These are phyloP conservation scores for Fraxinus greggii DNA, from an alignment of 305 asterid genomes.

Conservation along the genomic window DNA sequence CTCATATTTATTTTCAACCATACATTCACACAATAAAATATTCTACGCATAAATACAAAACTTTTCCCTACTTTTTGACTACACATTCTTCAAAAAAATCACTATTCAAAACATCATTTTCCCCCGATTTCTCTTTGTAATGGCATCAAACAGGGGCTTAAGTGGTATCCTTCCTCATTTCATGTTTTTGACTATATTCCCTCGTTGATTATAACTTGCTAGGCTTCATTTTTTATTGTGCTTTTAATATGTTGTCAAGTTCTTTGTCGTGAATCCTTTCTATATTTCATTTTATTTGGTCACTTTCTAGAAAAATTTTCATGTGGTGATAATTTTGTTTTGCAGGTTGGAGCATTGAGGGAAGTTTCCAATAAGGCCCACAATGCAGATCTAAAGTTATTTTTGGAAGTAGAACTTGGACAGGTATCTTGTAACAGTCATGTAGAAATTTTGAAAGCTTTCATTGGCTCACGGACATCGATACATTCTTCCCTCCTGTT, in stretches of 20 bases:
- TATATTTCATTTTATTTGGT: conserved; percentile 6
- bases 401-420: conserved; percentile 60
- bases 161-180: neutral
- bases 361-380: conserved; percentile 55
- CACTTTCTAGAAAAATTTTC: conserved; percentile 3
- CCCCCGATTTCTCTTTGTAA: neutral
- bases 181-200: conserved; percentile 1
- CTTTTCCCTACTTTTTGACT: neutral
- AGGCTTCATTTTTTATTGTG: neutral
- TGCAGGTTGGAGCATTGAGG: conserved; percentile 68
- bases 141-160: neutral
- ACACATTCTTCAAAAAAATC: neutral
- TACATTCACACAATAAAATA: neutral
- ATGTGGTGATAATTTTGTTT: conserved; percentile 9
- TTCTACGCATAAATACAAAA: neutral
- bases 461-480: neutral
- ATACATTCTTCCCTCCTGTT: conserved; percentile 6
- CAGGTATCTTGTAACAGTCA: conserved; percentile 31
- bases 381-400: conserved; percentile 61
- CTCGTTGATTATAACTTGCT: conserved; percentile 18
- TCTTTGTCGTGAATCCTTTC: neutral
- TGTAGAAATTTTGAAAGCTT: conserved; percentile 14
- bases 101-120: neutral
- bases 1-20: neutral
- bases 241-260: conserved; percentile 7